A percentile compares a stretch with the other conserved stretches of the same genome.
Evolutionary conservation across 2,329 filamentous ascomycete species (phyloP).

Genomic region (Alternaria triticimaculans): DNA sequence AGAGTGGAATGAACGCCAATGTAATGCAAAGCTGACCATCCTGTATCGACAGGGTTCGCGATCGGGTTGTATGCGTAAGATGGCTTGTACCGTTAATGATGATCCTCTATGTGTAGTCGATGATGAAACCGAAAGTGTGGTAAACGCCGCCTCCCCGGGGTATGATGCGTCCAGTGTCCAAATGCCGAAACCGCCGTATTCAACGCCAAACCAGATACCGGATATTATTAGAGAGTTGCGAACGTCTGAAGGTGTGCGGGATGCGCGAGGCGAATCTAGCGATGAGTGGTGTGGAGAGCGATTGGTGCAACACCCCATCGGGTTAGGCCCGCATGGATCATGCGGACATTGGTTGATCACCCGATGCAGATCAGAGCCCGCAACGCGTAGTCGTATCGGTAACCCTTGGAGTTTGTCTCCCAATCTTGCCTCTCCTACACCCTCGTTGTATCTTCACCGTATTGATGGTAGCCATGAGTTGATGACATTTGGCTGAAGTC

Average conservation of each 20-base stretch:
- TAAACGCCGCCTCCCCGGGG: conserved; percentile 42
- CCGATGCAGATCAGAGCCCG: conserved; percentile 37
- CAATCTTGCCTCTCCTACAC: conserved; percentile 30
- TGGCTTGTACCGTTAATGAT: conserved; percentile 17
- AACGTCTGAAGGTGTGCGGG: conserved; percentile 19
- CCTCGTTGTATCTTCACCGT: conserved; percentile 47
- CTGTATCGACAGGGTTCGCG: conserved; percentile 17
- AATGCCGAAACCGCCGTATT: conserved; percentile 20
- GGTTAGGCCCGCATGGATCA: conserved; percentile 36
- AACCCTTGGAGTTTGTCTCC: conserved; percentile 14
- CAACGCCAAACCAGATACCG: conserved; percentile 24
- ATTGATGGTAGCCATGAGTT: conserved; percentile 45
- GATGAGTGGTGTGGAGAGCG: conserved; percentile 37
- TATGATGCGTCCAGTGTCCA: conserved; percentile 39
- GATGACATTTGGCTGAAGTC: conserved; percentile 39
- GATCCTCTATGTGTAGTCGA: conserved; percentile 15
- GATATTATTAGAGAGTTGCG: conserved; percentile 12
- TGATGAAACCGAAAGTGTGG: conserved; percentile 15
- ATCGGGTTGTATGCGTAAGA: conserved; percentile 20
- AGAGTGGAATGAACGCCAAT: conserved; percentile 13
- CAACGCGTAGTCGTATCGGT: conserved; percentile 25
- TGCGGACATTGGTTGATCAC: conserved; percentile 43
- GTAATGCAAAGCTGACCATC: conserved; percentile 24
- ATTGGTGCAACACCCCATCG: conserved; percentile 21
- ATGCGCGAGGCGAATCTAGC: conserved; percentile 32